Conservation (phyloP, 495 filamentous ascomycete species). For the Tirmania nivea region DNA sequence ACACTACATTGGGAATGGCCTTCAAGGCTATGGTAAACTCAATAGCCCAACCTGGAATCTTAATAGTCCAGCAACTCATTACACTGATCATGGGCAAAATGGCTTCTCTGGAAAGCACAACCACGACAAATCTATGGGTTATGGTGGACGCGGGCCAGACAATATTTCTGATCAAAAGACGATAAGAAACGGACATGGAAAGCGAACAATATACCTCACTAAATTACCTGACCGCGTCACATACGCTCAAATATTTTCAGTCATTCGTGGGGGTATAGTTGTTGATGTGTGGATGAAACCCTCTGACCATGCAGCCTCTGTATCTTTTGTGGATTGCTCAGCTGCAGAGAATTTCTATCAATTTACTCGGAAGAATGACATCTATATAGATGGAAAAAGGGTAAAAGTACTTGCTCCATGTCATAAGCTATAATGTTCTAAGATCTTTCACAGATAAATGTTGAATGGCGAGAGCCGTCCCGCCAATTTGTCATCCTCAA, state of each 20-base stretch:
- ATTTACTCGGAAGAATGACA: constrained; percentile 39
- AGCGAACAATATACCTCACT: constrained; percentile 40
- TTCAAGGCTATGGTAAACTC: neutral
- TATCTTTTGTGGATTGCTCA: constrained; percentile 48
- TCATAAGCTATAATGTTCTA: neutral
- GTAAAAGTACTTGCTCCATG: constrained; percentile 22
- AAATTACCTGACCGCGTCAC: constrained; percentile 42
- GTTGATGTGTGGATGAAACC: constrained; percentile 44
- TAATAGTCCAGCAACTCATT: neutral
- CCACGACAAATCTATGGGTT: no score
- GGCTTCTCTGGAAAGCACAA: no score
- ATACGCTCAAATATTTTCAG: constrained; percentile 42
- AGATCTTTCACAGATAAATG: constrained; percentile 31
- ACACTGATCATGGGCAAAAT: no score
- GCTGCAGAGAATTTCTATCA: constrained; percentile 42
- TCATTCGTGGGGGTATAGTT: constrained; percentile 46
- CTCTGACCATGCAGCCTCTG: constrained; percentile 38
- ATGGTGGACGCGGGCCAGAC: neutral
- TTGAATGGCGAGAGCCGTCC: constrained; percentile 40
- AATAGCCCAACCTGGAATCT: neutral
- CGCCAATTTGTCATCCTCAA: constrained; percentile 47
- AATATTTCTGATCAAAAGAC: neutral
- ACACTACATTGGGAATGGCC: neutral
- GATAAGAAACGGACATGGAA: constrained; percentile 20
- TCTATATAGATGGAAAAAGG: constrained; percentile 47